Evolutionary conservation across 2,329 filamentous ascomycete species (phyloP).

Genomic region (Chrysoporthe puriensis): DNA sequence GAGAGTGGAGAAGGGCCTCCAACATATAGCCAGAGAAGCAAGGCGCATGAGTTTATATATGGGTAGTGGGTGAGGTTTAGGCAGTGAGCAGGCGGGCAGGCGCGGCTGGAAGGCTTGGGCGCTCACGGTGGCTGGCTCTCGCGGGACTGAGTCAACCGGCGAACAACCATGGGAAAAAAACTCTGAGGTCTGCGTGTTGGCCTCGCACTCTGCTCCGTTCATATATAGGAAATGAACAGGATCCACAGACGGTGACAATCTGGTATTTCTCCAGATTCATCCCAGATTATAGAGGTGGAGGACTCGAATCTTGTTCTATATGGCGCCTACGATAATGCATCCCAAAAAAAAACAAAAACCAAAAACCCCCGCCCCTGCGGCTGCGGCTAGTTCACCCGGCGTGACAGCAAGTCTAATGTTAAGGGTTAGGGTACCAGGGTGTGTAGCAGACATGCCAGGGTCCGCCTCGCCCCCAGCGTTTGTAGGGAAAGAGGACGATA

Average conservation of each 20-base stretch:
- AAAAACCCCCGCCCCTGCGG: too few relatives aligned
- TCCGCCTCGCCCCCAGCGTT: too few relatives aligned
- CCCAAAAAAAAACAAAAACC: background rate
- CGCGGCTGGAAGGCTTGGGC: constrained; percentile 1
- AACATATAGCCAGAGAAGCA: background rate
- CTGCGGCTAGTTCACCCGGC: too few relatives aligned
- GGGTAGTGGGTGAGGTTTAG: background rate
- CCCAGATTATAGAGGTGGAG: background rate
- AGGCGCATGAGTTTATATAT: background rate
- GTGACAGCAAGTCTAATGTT: too few relatives aligned
- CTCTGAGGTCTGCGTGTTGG: background rate
- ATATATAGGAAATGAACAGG: background rate
- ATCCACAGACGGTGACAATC: too few relatives aligned
- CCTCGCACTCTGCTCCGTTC: too few relatives aligned
- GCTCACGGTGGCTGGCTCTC: background rate
- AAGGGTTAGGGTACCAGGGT: too few relatives aligned
- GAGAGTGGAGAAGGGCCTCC: background rate
- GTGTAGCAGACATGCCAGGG: too few relatives aligned
- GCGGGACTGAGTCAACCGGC: constrained; percentile 24
- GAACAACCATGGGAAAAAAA: background rate
- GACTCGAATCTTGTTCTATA: background rate
- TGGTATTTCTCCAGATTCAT: too few relatives aligned
- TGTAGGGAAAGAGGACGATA: too few relatives aligned
- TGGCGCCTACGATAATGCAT: background rate
- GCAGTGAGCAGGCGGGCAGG: background rate